Evolutionary conservation across 768 basidiomycete species (phyloP), one percentile per base, ranked within the genome.

Genomic region (Collybia nuda): DNA sequence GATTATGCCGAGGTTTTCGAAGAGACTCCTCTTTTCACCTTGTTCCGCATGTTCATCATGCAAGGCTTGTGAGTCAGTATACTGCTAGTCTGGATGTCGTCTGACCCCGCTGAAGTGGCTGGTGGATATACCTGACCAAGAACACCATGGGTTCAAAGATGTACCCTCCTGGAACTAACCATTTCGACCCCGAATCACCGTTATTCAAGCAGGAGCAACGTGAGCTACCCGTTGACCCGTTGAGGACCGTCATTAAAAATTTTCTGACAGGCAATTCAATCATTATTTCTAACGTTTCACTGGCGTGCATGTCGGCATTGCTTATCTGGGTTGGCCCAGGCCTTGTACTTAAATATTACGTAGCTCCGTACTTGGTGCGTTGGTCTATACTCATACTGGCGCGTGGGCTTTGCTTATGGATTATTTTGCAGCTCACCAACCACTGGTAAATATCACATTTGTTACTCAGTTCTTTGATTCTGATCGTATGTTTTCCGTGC

Each of bases 1-100:
- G 75, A 79, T 58, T 81, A 80, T 56, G 61, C 65, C 2, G 77
- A 81, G 42, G 64, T 75, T 17, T 79, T 81, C 48, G 79, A 79
- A 50, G 79, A 81, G 59, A 78, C 79, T 1, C 79, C 79, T 1
- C 57, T 81, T 14, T 74, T 62, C 56, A 75, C 76, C 2, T 50
- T 76, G 22, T 54, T 56, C 35, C 65, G 74, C 6, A 71, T 81
- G 62, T 56, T 79, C 40, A 60, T 75, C 40, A 80, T 79, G 75
- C 80, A 83, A 58, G 73, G 67, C 40, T 67, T 70, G 67, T 70
- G 46, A 54, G 68, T 59, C 46, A 11, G 21, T 22, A 6, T 26
- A 5, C 54, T 48, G 54, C 48, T 42, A 36, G 49, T 22, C 57
- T 8, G 24, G 6, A 22, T 14, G 7, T 38, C 8, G 19, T 40